Evolutionary conservation across 106 monocot species (phyloP).

Genomic region (Dioscorea alata): DNA sequence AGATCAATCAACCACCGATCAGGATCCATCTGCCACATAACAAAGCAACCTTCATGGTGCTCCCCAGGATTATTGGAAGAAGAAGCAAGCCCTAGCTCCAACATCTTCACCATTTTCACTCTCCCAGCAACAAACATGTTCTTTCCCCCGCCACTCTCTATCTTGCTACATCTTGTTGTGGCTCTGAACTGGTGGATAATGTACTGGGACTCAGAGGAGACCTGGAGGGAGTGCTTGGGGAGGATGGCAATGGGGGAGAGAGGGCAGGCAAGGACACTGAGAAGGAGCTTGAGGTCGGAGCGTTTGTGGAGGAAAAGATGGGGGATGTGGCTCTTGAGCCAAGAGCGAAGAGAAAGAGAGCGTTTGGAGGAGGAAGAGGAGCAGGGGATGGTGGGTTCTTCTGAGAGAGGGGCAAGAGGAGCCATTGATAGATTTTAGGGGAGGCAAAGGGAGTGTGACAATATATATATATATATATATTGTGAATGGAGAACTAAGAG

Average conservation of each 20-base stretch:
- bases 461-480: too few species aligned
- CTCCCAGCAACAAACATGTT: slow-evolving; percentile 64
- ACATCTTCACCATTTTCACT: slow-evolving; percentile 36
- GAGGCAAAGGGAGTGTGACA: too few species aligned
- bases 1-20: slow-evolving; percentile 77
- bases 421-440: slow-evolving; percentile 10
- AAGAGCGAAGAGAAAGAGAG: slow-evolving; percentile 27
- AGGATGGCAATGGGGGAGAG: slow-evolving; percentile 62
- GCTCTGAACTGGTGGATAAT: slow-evolving; percentile 72
- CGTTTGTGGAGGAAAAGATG: slow-evolving; percentile 24
- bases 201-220: slow-evolving; percentile 67
- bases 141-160: slow-evolving; percentile 26
- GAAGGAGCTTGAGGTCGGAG: slow-evolving; percentile 49
- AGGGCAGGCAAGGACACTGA: slow-evolving; percentile 87
- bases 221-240: slow-evolving; percentile 29
- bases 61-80: background rate
- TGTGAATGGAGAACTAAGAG: too few species aligned
- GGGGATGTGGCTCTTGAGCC: slow-evolving; percentile 42
- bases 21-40: slow-evolving; percentile 76
- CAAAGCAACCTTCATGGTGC: slow-evolving; percentile 53
- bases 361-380: slow-evolving; percentile 8
- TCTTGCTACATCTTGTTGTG: slow-evolving; percentile 48
- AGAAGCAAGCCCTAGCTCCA: slow-evolving; percentile 10
- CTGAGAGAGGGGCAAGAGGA: slow-evolving; percentile 55
- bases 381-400: slow-evolving; percentile 44